These are phyloP conservation scores for Crinitomyces ghanaensis DNA, from an alignment of 805 yeast species.

Conservation along the genomic window DNA sequence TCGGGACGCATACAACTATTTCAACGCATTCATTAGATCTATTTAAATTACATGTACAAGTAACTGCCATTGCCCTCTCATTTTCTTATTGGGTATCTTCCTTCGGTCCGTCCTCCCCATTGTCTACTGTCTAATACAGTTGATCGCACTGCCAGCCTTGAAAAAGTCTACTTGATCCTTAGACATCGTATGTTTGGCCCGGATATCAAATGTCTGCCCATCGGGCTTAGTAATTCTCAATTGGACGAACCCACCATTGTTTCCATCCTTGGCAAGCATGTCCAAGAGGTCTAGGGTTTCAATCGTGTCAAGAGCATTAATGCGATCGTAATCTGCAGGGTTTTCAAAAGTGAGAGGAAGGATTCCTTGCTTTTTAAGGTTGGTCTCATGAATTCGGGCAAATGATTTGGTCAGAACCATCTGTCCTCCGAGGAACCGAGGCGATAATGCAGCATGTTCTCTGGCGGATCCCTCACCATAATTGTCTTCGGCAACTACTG, in stretches of 20 bases:
- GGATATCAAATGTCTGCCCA: constrained; percentile 60
- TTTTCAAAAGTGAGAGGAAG: constrained; percentile 87
- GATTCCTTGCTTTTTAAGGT: constrained; percentile 96
- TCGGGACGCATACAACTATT: too few species aligned
- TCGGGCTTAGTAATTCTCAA: constrained; percentile 60
- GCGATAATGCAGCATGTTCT: constrained; percentile 96
- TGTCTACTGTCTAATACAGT: constrained; percentile 58
- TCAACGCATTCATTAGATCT: too few species aligned
- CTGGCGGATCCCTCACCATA: constrained; percentile 99
- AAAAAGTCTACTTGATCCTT: constrained; percentile 91
- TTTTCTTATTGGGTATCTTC: too few species aligned
- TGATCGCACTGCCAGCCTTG: constrained; percentile 95
- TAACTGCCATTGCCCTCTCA: not conserved
- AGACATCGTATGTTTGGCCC: constrained; percentile 92
- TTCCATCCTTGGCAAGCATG: constrained; percentile 68
- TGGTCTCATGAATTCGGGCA: constrained; percentile 97
- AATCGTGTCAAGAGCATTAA: constrained; percentile 65
- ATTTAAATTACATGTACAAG: too few species aligned
- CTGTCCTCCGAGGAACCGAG: constrained; percentile 86
- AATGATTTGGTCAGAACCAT: constrained; percentile 85
- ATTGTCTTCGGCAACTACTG: constrained; percentile 93
- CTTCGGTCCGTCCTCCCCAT: too few species aligned
- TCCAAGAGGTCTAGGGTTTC: constrained; percentile 66
- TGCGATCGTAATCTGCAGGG: constrained; percentile 76
- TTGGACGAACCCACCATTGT: constrained; percentile 73